Conservation (phyloP, 352 stramenopile genomes). For the Phytophthora aleatoria region DNA sequence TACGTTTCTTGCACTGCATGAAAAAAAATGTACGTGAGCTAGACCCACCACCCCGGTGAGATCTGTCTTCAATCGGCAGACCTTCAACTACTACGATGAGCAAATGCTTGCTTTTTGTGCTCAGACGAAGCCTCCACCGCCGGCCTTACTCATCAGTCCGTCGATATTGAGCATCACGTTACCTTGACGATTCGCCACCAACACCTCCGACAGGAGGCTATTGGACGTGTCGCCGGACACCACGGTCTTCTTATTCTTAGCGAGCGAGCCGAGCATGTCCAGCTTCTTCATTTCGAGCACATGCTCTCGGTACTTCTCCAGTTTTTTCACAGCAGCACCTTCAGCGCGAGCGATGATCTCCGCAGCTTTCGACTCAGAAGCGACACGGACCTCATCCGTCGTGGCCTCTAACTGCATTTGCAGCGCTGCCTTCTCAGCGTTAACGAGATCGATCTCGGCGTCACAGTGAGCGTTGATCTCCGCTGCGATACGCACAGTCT, state of each 20-base stretch:
- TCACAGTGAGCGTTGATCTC: conserved; percentile 49
- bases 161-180: conserved; percentile 53
- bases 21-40: background rate
- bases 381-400: conserved; percentile 35
- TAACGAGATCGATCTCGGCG: conserved; percentile 44
- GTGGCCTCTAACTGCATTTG: conserved; percentile 45
- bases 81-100: background rate
- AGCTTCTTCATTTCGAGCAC: conserved; percentile 48
- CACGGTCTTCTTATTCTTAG: conserved; percentile 46
- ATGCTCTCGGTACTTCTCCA: conserved; percentile 44
- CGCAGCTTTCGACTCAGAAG: conserved; percentile 37
- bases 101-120: background rate
- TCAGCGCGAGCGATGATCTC: conserved; percentile 50
- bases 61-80: conserved; percentile 27
- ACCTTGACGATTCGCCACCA: conserved; percentile 50
- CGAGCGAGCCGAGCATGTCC: conserved; percentile 41
- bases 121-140: conserved; percentile 22
- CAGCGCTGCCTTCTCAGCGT: conserved; percentile 42
- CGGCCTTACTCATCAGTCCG: conserved; percentile 23
- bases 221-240: conserved; percentile 53
- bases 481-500: conserved; percentile 46
- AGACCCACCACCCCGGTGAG: background rate
- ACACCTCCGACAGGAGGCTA: conserved; percentile 51
- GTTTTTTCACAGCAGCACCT: conserved; percentile 42
- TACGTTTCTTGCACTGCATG: no score